Percentiles rank a stretch among this genome's conserved stretches.
These are phyloP conservation scores for Acmispon strigosus DNA, from an alignment of 306 rosid genomes.

Conservation along the genomic window DNA sequence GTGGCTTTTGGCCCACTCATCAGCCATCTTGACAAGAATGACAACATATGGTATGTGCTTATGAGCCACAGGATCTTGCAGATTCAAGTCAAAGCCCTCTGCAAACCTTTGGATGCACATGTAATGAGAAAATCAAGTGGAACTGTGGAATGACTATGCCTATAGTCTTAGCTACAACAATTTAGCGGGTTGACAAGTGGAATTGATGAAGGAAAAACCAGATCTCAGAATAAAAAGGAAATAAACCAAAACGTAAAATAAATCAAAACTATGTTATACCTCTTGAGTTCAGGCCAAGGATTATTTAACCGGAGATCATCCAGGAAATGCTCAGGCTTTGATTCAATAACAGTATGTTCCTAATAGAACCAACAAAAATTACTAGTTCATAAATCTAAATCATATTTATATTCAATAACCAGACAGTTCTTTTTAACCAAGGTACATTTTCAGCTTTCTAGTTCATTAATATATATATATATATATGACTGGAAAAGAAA, in stretches of 20 bases:
- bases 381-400: constrained; percentile 20
- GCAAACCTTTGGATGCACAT: constrained; percentile 49
- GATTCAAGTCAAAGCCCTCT: constrained; percentile 67
- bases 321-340: constrained; percentile 96
- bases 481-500: background rate
- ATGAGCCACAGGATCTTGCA: constrained; percentile 70
- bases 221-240: background rate
- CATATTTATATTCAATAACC: background rate
- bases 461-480: background rate
- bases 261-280: constrained; percentile 36
- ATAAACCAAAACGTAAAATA: background rate
- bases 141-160: background rate
- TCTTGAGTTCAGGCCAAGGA: constrained; percentile 94
- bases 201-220: constrained; percentile 11
- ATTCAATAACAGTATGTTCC: constrained; percentile 94
- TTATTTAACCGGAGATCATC: constrained; percentile 95
- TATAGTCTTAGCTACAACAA: constrained; percentile 4
- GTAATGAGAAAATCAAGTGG: constrained; percentile 27
- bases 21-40: constrained; percentile 87
- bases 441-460: constrained; percentile 11
- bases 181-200: background rate
- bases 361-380: constrained; percentile 30
- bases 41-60: constrained; percentile 85
- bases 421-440: background rate
- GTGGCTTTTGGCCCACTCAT: constrained; percentile 84